A percentile compares a stretch with the other conserved stretches of the same genome.
Evolutionary conservation across 495 filamentous ascomycete genomes (phyloP).

Genomic region (Penicillium paradoxum): DNA sequence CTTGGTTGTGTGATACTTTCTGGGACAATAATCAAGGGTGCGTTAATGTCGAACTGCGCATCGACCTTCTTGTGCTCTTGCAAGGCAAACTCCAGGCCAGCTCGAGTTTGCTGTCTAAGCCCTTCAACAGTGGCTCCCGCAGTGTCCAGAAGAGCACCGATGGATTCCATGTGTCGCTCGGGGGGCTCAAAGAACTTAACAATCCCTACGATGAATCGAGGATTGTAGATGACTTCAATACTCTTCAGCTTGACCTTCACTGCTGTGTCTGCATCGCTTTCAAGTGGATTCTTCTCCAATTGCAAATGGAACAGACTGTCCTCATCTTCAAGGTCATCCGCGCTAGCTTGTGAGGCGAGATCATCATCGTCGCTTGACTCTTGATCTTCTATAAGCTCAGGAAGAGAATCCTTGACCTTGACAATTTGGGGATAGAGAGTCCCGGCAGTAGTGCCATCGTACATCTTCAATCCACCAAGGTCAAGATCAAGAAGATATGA

Average conservation of each 20-base stretch:
- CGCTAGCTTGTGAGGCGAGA: constrained; percentile 47
- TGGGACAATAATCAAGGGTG: constrained; percentile 91
- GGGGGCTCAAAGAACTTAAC: constrained; percentile 94
- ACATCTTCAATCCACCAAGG: constrained; percentile 86
- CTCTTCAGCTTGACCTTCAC: constrained; percentile 88
- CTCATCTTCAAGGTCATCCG: constrained; percentile 54
- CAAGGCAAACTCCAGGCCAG: constrained; percentile 90
- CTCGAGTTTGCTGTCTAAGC: constrained; percentile 87
- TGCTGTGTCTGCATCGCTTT: constrained; percentile 84
- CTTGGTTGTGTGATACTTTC: constrained; percentile 78
- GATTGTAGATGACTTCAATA: constrained; percentile 96
- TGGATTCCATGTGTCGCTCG: constrained; percentile 96
- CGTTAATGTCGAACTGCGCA: constrained; percentile 90
- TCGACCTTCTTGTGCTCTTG: constrained; percentile 98
- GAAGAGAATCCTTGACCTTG: constrained; percentile 79
- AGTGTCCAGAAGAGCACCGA: constrained; percentile 86
- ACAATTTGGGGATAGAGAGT: constrained; percentile 92
- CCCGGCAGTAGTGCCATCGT: constrained; percentile 89
- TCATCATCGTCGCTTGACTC: constrained; percentile 53
- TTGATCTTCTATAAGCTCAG: constrained; percentile 41
- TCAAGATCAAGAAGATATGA: constrained; percentile 84
- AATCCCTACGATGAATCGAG: constrained; percentile 81
- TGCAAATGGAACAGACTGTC: constrained; percentile 85
- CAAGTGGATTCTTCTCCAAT: constrained; percentile 90
- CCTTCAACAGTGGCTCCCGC: constrained; percentile 94